phyloP scores from a whole-genome alignment of 176 grass and related monocot genomes.

The Cenchrus purpureus region DNA sequence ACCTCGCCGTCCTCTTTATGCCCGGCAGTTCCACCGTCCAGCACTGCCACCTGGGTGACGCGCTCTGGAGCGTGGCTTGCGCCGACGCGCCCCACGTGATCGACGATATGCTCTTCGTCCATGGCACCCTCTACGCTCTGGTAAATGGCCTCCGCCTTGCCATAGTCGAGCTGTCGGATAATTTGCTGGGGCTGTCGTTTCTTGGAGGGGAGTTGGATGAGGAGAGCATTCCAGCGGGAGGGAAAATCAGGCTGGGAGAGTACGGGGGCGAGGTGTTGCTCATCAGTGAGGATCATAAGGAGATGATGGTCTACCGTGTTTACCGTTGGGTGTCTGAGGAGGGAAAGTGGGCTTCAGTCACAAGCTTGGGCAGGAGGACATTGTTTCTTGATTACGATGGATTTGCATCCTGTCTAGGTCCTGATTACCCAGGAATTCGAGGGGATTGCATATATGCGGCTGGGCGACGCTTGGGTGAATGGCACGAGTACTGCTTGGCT shows the following conservation, averaged over 20 bases:
- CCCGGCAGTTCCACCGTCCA: too few relatives aligned
- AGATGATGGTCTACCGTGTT: constrained; percentile 38
- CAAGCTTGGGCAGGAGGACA: constrained; percentile 47
- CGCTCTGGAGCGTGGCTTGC: too few relatives aligned
- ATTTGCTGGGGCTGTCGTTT: constrained; percentile 30
- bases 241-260: constrained; percentile 46
- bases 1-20: too few relatives aligned
- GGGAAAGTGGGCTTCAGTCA: constrained; percentile 49
- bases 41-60: too few relatives aligned
- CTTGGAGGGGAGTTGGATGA: constrained; percentile 37
- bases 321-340: constrained; percentile 50
- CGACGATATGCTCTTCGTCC: constrained; percentile 71
- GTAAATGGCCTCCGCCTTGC: constrained; percentile 51
- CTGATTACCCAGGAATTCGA: constrained; percentile 42
- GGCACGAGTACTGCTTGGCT: too few relatives aligned
- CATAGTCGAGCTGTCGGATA: constrained; percentile 39
- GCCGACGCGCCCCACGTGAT: constrained; percentile 16
- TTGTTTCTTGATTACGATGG: constrained; percentile 61
- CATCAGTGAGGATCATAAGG: constrained; percentile 44
- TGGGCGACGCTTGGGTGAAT: constrained; percentile 42
- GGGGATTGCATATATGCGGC: constrained; percentile 62
- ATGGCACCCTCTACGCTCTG: constrained; percentile 58
- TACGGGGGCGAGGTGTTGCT: constrained; percentile 55
- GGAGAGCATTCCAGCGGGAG: not conserved
- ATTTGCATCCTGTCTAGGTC: constrained; percentile 60